Conservation (phyloP, 83 land plant genomes). For the Picea abies region DNA sequence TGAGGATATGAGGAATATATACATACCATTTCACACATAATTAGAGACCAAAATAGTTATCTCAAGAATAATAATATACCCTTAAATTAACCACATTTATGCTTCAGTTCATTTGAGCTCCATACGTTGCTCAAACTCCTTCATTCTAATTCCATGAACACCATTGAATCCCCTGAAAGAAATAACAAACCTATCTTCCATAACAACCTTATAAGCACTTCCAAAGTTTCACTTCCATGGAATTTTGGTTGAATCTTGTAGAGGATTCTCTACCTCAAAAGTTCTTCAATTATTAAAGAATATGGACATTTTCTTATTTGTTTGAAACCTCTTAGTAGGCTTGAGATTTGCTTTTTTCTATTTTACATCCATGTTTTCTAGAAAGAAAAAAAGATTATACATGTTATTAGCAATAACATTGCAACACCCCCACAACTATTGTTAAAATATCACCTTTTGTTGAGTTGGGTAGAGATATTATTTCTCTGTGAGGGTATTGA, state of each 20-base stretch:
- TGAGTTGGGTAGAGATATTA: neutral
- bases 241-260: slow-evolving; percentile 88
- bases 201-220: slow-evolving; percentile 79
- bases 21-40: slow-evolving; percentile 76
- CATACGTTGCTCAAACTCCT: slow-evolving; percentile 85
- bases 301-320: slow-evolving; percentile 46
- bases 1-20: neutral
- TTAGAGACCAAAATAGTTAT: slow-evolving; percentile 86
- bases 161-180: slow-evolving; percentile 87
- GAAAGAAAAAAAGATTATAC: slow-evolving; percentile 21
- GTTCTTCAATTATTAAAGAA: slow-evolving; percentile 53
- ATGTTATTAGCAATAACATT: slow-evolving; percentile 22
- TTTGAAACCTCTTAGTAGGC: slow-evolving; percentile 6
- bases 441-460: slow-evolving; percentile 10
- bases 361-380: slow-evolving; percentile 22
- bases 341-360: neutral
- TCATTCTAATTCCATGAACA: slow-evolving; percentile 61
- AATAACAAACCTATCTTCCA: slow-evolving; percentile 70
- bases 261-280: slow-evolving; percentile 82
- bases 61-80: slow-evolving; percentile 87
- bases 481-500: neutral
- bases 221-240: slow-evolving; percentile 88
- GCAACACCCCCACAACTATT: slow-evolving; percentile 30
- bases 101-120: slow-evolving; percentile 73
- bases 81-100: slow-evolving; percentile 66